Evolutionary conservation across 2,329 filamentous ascomycete genomes (phyloP), one percentile per base, ranked within the genome.

Genomic region (Curvularia sp.): DNA sequence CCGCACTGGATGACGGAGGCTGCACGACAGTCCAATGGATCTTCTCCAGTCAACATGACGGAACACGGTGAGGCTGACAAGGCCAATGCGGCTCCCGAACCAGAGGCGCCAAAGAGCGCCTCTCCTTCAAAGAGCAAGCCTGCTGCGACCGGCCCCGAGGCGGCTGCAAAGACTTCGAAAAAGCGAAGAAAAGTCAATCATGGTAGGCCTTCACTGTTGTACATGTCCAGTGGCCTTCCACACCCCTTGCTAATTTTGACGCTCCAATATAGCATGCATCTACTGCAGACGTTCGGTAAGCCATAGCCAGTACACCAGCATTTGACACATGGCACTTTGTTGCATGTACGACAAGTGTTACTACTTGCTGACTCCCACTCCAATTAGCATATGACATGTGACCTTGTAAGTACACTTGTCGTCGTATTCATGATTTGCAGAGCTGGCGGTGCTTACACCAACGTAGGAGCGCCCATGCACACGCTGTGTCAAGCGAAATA

Each of bases 401-500:
- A 84, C 70, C 79, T 83, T 51, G 78, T 80, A 72, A 72, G 78
- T 69, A 53, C 47, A 52, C 43, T 49, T 30, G 56, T 36, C 39
- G 43, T 56, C 38, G 36, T 64, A 39, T 53, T 57, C 41, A 18
- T 23, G 45, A 47, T 30, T 68, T 73, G 66, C 72, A 30, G 64
- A 64, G 65, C 77, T 79, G 65, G 79, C 74, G 39, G 39, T 45
- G 47, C 71, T 60, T 64, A 68, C 70, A 27, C 45, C 12, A 67
- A 75, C 73, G 71, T 78, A 96, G 92, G 92, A 96, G 82, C 89
- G 95, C 77, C 95, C 95, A 73, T 99, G 95, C 85, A 94, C 92
- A 72, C 87, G 95, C 80, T 99, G 95, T 83, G 92, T 98, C 80
- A 99, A 98, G 82, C 89, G 95, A 74, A 97, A 97, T 81, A 99